Evolutionary conservation across 2,329 filamentous ascomycete genomes (phyloP).

Genomic region (Orbilia quercus): DNA sequence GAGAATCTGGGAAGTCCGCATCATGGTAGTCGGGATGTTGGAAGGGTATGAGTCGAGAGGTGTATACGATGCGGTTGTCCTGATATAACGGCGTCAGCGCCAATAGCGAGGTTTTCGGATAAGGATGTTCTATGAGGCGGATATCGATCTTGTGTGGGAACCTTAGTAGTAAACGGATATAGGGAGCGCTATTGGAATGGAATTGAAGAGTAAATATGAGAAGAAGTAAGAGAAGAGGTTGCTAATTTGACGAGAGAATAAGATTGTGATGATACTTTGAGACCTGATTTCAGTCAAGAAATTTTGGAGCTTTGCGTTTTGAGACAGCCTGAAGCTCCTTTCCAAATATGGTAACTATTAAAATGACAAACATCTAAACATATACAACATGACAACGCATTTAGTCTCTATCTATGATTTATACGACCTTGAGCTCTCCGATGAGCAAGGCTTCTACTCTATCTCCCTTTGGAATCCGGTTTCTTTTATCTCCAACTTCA

Average conservation of each 20-base stretch:
- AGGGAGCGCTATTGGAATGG: background rate
- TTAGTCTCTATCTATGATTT: background rate
- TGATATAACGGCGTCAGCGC: background rate
- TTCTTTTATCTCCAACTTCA: slow-evolving; percentile 74
- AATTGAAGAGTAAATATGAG: background rate
- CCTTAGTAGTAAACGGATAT: too few species aligned
- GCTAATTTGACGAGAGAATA: background rate
- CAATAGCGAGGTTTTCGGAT: background rate
- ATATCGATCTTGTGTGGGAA: too few species aligned
- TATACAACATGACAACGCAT: background rate
- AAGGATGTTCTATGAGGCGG: too few species aligned
- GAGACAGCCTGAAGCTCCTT: slow-evolving; percentile 9
- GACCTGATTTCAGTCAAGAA: slow-evolving; percentile 24
- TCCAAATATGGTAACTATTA: slow-evolving; percentile 6
- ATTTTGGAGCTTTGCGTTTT: slow-evolving; percentile 51
- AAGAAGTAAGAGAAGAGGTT: background rate
- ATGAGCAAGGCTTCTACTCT: slow-evolving; percentile 82
- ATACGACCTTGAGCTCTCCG: slow-evolving; percentile 65
- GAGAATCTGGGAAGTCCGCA: slow-evolving; percentile 52
- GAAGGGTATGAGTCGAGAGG: too few species aligned
- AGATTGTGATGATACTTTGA: background rate
- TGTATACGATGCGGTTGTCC: background rate
- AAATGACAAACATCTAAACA: slow-evolving; percentile 12
- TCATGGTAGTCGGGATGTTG: background rate
- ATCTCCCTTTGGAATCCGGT: slow-evolving; percentile 63